Base-by-base conservation (phyloP, 2,329 filamentous ascomycete genomes). In the Paecilomyces fulvus region DNA sequence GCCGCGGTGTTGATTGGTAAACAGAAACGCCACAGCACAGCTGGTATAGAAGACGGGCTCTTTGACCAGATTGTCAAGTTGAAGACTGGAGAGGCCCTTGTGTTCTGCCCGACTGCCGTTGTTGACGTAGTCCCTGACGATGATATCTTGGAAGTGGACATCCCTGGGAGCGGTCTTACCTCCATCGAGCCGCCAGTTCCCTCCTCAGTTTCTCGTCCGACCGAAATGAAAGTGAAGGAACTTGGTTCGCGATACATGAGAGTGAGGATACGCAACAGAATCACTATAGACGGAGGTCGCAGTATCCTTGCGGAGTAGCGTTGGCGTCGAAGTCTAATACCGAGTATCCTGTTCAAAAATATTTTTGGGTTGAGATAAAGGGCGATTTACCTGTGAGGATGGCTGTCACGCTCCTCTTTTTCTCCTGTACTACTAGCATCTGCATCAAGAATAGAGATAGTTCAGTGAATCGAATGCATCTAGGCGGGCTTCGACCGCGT, bases 11-110 rank as follows among this genome's bases (percentile, higher is more conserved):
- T 60, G 2, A 57, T 61, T 28, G 60, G 53, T 5, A 54, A 49
- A 21, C 33, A 30, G 20, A 23, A 9, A 49, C 20, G 31, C 7
- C 10, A 14, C 17, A 49, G n/a, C 4, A 49, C 58, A 20, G 54
- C 59, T 21, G 30, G 56, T 8, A 51, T 59, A 30, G 43, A 43
- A 10, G 58, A 64, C 21, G 60, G 64, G 1, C 58, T 79, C 0
- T 78, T 82, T 59, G 63, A 68, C 1, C 61, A 70, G n/a, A 81
- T 82, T 37, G 75, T 81, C 30, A 61, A 63, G n/a, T 64, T 83
- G 20, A 64, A 68, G 7, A 76, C 75, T 0, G 80, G 80, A 0
- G 72, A 80, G 58, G 79, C 77, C 0, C 62, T 82, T 3, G 61
- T 81, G 0, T 82, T 81, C 60, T 72, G 73, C 23, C 75, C 79